These are phyloP conservation scores for Aspergillus fructus DNA, from an alignment of 2,329 filamentous ascomycete species.

Conservation along the genomic window DNA sequence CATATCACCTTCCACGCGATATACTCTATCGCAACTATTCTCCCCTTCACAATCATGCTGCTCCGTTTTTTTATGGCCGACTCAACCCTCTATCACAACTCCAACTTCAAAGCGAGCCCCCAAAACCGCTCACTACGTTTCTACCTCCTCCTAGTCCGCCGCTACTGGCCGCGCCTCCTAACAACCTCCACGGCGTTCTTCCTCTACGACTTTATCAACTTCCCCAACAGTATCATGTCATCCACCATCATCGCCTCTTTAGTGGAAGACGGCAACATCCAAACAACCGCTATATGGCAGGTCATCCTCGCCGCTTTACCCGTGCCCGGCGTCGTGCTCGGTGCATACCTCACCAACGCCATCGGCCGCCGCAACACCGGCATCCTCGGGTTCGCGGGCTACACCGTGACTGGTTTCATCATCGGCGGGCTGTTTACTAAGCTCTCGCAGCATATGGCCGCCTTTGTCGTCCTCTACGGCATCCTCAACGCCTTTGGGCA, in stretches of 20 bases:
- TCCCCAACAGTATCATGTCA: slow-evolving; percentile 39
- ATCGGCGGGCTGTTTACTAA: slow-evolving; percentile 30
- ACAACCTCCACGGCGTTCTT: slow-evolving; percentile 37
- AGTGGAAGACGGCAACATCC: slow-evolving; percentile 32
- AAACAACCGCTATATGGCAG: slow-evolving; percentile 36
- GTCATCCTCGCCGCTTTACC: slow-evolving; percentile 34
- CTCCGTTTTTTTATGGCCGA: slow-evolving; percentile 37
- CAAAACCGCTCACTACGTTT: slow-evolving; percentile 22
- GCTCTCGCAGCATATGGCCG: slow-evolving; percentile 28
- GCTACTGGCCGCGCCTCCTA: slow-evolving; percentile 29
- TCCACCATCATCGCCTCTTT: slow-evolving; percentile 34
- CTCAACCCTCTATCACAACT: slow-evolving; percentile 31
- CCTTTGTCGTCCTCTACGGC: slow-evolving; percentile 37
- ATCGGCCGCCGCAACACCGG: slow-evolving; percentile 33
- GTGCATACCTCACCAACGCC: slow-evolving; percentile 33
- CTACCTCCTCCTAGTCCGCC: slow-evolving; percentile 26
- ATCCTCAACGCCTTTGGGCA: slow-evolving; percentile 33
- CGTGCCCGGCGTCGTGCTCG: slow-evolving; percentile 34
- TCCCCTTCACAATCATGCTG: slow-evolving; percentile 33
- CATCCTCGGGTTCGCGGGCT: slow-evolving; percentile 31
- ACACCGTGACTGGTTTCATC: slow-evolving; percentile 30
- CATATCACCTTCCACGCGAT: slow-evolving; percentile 28
- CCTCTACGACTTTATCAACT: slow-evolving; percentile 40
- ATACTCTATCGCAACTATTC: slow-evolving; percentile 33
- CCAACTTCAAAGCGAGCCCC: slow-evolving; percentile 29